phyloP scores from a whole-genome alignment of 768 basidiomycete genomes.

The Mycena albidolilacea region DNA sequence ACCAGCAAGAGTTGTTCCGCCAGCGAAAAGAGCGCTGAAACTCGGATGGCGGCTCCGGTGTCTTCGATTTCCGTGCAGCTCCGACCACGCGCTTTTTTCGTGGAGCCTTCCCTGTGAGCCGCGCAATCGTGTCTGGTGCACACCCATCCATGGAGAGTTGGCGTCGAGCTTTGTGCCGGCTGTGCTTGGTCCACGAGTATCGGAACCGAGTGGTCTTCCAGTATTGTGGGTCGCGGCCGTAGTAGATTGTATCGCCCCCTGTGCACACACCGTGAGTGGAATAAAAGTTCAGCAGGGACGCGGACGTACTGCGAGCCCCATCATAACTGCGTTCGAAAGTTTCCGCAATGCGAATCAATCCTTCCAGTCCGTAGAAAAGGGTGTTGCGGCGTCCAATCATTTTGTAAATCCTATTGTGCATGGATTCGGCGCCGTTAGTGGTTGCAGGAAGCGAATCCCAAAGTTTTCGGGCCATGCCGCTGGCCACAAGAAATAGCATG shows the following conservation, averaged over 20 bases:
- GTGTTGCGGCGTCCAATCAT: too few relatives aligned
- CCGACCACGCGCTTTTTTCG: too few relatives aligned
- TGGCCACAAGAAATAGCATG: constrained; percentile 38
- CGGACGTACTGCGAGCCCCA: too few relatives aligned
- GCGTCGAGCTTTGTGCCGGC: constrained; percentile 19
- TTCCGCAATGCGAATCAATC: too few relatives aligned
- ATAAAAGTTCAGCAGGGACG: too few relatives aligned
- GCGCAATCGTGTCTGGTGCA: constrained; percentile 22
- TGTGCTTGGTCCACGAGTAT: constrained; percentile 25
- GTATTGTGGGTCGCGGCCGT: constrained; percentile 25
- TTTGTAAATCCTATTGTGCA: constrained; percentile 40
- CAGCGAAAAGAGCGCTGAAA: constrained; percentile 31
- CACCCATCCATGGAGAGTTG: constrained; percentile 18
- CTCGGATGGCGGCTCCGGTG: background rate
- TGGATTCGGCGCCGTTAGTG: constrained; percentile 42
- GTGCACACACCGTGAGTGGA: background rate
- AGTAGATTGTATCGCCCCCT: constrained; percentile 17
- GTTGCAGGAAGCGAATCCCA: constrained; percentile 41
- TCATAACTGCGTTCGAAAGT: too few relatives aligned
- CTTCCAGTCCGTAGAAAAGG: too few relatives aligned
- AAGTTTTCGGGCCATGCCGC: constrained; percentile 33
- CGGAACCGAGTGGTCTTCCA: constrained; percentile 16
- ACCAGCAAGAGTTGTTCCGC: constrained; percentile 30
- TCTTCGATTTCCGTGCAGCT: background rate
- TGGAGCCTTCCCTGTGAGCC: too few relatives aligned